Conservation (phyloP, 2,329 filamentous ascomycete genomes). For the Teratosphaeria zuluensis region DNA sequence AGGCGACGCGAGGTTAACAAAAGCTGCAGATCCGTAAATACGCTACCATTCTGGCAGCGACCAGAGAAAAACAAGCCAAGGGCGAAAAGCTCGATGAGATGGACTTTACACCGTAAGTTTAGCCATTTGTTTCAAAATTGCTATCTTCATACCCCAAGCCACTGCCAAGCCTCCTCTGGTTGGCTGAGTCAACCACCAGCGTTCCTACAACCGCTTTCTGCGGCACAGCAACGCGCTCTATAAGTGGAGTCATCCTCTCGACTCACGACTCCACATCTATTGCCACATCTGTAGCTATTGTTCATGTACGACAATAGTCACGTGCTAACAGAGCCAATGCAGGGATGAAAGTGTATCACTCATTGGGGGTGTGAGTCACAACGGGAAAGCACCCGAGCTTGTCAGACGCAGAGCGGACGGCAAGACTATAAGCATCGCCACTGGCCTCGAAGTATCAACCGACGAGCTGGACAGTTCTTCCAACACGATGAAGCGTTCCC, state of each 20-base stretch:
- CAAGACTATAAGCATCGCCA: constrained; percentile 64
- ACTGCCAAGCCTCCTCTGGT: not conserved
- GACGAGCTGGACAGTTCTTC: constrained; percentile 48
- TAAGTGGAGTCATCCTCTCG: not conserved
- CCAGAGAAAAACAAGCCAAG: constrained; percentile 56
- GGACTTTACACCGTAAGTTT: constrained; percentile 37
- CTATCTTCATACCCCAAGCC: not conserved
- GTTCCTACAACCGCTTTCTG: not conserved
- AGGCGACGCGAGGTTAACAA: constrained; percentile 15
- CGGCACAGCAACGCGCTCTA: not conserved
- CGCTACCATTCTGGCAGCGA: constrained; percentile 70
- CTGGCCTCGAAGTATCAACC: constrained; percentile 34
- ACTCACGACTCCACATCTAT: not conserved
- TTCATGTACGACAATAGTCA: constrained; percentile 3
- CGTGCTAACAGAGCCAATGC: constrained; percentile 13
- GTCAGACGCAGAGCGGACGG: constrained; percentile 67
- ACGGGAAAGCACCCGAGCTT: constrained; percentile 73
- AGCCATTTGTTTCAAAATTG: not conserved
- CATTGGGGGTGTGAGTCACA: constrained; percentile 69
- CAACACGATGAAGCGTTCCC: constrained; percentile 41
- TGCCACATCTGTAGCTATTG: constrained; percentile 2
- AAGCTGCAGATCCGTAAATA: constrained; percentile 60
- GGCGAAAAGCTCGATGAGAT: constrained; percentile 43
- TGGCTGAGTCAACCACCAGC: not conserved
- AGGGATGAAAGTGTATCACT: constrained; percentile 67